Evolutionary conservation across 2,329 filamentous ascomycete species (phyloP), one percentile per base, ranked within the genome.

Genomic region (Cyphellophora attinorum): DNA sequence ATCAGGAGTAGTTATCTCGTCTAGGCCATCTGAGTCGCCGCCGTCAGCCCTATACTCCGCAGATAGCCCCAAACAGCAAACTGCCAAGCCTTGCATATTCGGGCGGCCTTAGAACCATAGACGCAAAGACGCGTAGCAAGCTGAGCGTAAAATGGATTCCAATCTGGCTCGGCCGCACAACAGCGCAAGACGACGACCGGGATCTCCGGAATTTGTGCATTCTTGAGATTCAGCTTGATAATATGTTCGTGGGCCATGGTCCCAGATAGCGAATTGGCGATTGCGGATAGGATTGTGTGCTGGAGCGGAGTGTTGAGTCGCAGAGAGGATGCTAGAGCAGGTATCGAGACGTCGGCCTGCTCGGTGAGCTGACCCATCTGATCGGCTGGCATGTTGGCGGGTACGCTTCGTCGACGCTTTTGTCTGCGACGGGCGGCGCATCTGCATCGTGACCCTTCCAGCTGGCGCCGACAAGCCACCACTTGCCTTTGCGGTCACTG

Each of bases 401-500:
- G n/a, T 5, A 12, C 18, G 30, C 31, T 16, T 38, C 33, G 31
- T 36, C 11, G 23, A 17, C 18, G 29, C 27, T 4, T 17, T 49
- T 39, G 19, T 46, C 38, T 16, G 40, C 42, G 21, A 47, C 45
- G 31, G 49, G 54, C 4, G 49, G 51, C 2, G 64, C 53, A 25
- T n/a, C n/a, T 25, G 8, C 21, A 12, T 56, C 55, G 28, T 62
- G 55, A 37, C 63, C 59, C 27, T 65, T 67, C 75, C 89, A 95
- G 57, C 86, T 94, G n/a, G 91, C 89, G 33, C 91, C 91, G 4
- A 96, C 84, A 13, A 96, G 74, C 91, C 91, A 98, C 91, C 91
- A 98, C 63, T 94, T 95, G 1, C 91, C 91, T 53, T 80, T 83
- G 54, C 82, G 89, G 27, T 89, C 82, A 1, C 81, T 80, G 42